A percentile compares a stretch with the other conserved stretches of the same genome.
Evolutionary conservation across 805 yeast species (phyloP).

Genomic region (Suhomyces xylopsoci): DNA sequence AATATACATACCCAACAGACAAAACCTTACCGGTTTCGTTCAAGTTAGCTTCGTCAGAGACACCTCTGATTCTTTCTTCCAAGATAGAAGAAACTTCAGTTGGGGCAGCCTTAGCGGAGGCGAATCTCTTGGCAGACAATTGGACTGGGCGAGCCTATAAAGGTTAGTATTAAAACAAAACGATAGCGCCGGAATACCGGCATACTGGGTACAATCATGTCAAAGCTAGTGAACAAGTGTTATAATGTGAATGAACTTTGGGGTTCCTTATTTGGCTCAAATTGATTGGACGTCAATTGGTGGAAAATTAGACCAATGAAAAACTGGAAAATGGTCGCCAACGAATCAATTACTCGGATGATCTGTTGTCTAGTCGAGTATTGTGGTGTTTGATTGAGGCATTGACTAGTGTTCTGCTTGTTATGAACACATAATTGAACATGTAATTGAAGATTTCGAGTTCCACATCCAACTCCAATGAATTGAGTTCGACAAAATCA

Average conservation of each 20-base stretch:
- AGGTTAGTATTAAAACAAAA: conserved; percentile 26
- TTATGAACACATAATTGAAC: neutral
- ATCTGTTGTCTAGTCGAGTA: neutral
- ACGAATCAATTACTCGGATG: neutral
- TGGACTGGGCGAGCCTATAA: conserved; percentile 68
- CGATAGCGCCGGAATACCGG: neutral
- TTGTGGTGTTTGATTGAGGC: neutral
- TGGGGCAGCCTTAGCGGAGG: conserved; percentile 97
- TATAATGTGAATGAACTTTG: neutral
- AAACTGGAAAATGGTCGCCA: neutral
- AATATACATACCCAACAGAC: conserved; percentile 60
- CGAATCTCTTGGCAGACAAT: conserved; percentile 72
- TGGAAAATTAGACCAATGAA: neutral
- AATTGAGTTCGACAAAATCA: neutral
- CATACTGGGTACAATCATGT: neutral
- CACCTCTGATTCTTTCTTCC: conserved; percentile 99
- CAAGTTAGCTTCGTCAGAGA: conserved; percentile 93
- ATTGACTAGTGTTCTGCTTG: neutral
- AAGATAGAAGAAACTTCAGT: conserved; percentile 98
- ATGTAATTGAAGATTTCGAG: neutral
- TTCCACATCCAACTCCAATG: neutral
- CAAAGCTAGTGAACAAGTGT: neutral
- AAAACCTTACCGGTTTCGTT: conserved; percentile 99
- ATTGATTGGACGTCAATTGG: neutral
- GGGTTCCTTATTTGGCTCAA: neutral